Base-by-base conservation (phyloP, 768 basidiomycete genomes). In the Naganishia onofrii region DNA sequence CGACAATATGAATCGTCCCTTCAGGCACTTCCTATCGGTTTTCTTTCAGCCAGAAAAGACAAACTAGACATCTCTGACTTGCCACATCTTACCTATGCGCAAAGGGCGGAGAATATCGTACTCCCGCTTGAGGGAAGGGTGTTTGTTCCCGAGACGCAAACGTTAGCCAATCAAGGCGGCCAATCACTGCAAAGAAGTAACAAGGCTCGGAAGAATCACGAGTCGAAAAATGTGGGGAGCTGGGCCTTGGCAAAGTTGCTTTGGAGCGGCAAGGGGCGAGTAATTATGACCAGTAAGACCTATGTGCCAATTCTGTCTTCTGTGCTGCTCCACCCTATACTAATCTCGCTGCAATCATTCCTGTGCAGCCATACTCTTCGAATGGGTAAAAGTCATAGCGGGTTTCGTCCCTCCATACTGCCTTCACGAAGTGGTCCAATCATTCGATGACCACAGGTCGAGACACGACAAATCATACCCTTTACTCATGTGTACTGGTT, bases 401-500 rank as follows among this genome's bases (percentile, higher is more conserved):
- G 60, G 60, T 2, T 69, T 69, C 44, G n/a, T 69, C 10, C 56
- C 68, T 19, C 68, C 44, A 2, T 69, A 60, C 29, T 69, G 56
- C 32, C 44, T 76, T 60, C 72, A 75, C 53, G 73, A 79, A 52
- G 73, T 79, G 48, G 74, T 78, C 68, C 15, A 74, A 8, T 70
- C 75, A 3, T 77, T 77, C 56, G 66, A 76, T 15, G 58, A 71
- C 15, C 74, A 73, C 0, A 36, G n/a, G 44, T 48, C 38, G 10
- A 44, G 26, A n/a, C 12, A 34, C 26, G 75, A 76, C 46, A 76
- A 74, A 53, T 57, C 73, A 19, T 78, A 79, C 63, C 73, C 75
- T 0, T 72, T 76, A 60, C 70, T 79, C 23, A 76, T 79, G 74
- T 78, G 76, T 48, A 73, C 73, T 60, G 73, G 70, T 28, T 66